phyloP scores from a whole-genome alignment of 2,329 filamentous ascomycete genomes.

The Cephalotrichum gorgonifer region DNA sequence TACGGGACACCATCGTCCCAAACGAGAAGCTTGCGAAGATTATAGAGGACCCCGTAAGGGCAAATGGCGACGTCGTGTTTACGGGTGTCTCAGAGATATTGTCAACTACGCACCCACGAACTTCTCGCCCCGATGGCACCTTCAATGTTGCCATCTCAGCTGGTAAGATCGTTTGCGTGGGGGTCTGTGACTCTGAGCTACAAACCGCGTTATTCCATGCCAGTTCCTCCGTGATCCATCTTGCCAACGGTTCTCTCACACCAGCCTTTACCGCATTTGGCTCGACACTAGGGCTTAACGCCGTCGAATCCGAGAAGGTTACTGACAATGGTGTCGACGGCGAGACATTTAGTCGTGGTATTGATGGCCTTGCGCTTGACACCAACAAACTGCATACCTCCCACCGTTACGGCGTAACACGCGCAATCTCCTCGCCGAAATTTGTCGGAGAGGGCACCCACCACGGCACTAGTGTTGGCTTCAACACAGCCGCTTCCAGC shows the following conservation, averaged over 20 bases:
- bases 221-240: constrained; percentile 19
- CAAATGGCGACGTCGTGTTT: constrained; percentile 35
- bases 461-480: constrained; percentile 48
- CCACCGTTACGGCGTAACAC: constrained; percentile 45
- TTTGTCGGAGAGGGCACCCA: constrained; percentile 27
- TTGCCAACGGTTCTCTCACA: constrained; percentile 49
- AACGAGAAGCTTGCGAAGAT: constrained; percentile 27
- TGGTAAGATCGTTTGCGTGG: constrained; percentile 47
- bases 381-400: constrained; percentile 45
- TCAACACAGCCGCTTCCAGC: constrained; percentile 38
- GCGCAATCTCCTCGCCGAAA: constrained; percentile 45
- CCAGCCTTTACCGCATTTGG: constrained; percentile 51
- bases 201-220: constrained; percentile 7
- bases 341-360: constrained; percentile 43
- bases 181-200: constrained; percentile 36
- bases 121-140: constrained; percentile 19
- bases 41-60: constrained; percentile 26
- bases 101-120: not conserved
- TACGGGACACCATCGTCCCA: constrained; percentile 24
- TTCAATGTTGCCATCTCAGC: constrained; percentile 32
- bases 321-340: constrained; percentile 39
- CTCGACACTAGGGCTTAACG: constrained; percentile 49
- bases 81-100: constrained; percentile 35
- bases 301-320: constrained; percentile 46
- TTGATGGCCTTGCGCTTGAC: constrained; percentile 45